A percentile compares a stretch with the other conserved stretches of the same genome.
phyloP scores from a whole-genome alignment of 2,329 filamentous ascomycete genomes.

The Lachnellula occidentalis region DNA sequence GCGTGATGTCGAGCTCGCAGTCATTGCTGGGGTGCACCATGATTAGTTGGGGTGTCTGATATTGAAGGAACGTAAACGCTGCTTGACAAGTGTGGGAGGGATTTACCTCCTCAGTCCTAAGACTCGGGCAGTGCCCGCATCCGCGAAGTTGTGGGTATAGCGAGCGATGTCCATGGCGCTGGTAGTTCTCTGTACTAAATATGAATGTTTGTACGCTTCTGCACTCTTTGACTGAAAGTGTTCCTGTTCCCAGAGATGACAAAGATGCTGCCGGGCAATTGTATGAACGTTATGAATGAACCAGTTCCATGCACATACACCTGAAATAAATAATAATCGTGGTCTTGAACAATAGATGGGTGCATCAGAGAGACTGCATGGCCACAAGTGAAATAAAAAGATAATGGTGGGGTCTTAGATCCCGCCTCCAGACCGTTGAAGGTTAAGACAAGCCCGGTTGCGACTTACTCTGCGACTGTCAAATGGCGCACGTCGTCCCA shows the following conservation, averaged over 20 bases:
- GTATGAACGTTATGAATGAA: constrained; percentile 2
- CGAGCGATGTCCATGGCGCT: constrained; percentile 16
- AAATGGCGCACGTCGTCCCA: constrained; percentile 13
- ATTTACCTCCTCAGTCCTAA: constrained; percentile 22
- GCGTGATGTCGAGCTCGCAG: constrained; percentile 54
- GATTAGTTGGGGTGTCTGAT: constrained; percentile 23
- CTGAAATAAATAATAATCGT: constrained; percentile 3
- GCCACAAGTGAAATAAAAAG: constrained; percentile 9
- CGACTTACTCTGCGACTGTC: constrained; percentile 12
- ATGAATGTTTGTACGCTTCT: not conserved
- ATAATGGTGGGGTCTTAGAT: constrained; percentile 14
- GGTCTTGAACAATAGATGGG: constrained; percentile 6
- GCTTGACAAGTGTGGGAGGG: not conserved
- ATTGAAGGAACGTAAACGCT: not conserved
- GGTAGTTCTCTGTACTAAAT: constrained; percentile 7
- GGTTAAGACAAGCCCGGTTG: constrained; percentile 10
- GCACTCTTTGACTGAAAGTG: constrained; percentile 3
- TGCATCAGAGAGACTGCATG: constrained; percentile 9
- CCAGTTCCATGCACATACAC: not conserved
- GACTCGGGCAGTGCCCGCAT: constrained; percentile 19
- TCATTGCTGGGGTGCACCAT: constrained; percentile 40
- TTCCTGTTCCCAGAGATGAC: not conserved
- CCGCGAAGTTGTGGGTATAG: constrained; percentile 24
- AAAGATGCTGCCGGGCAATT: not conserved
- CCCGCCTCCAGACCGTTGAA: constrained; percentile 12